phyloP scores from a whole-genome alignment of 2,329 filamentous ascomycete species.

The Westerdykella aurantiaca region DNA sequence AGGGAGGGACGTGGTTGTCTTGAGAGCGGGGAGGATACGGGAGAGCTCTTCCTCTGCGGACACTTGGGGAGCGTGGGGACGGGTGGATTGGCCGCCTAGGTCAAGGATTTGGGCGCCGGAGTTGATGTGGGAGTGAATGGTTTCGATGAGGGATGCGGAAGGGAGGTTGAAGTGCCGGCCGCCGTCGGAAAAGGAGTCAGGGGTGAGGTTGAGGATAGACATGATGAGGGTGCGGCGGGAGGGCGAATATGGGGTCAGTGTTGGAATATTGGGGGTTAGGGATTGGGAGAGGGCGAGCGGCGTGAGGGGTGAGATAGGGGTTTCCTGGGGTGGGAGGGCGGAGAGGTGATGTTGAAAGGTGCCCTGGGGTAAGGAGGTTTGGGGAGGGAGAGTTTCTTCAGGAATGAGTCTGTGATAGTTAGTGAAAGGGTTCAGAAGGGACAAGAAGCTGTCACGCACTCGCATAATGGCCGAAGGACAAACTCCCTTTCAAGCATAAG shows the following conservation, averaged over 20 bases:
- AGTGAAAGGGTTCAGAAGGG: slow-evolving; percentile 3
- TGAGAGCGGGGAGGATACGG: slow-evolving; percentile 74
- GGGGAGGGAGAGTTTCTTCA: slow-evolving; percentile 34
- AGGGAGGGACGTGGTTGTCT: slow-evolving; percentile 62
- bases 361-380: slow-evolving; percentile 43
- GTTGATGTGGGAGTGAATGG: slow-evolving; percentile 57
- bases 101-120: slow-evolving; percentile 80
- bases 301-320: slow-evolving; percentile 36
- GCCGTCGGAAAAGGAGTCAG: slow-evolving; percentile 95
- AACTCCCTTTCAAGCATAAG: slow-evolving; percentile 89
- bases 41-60: slow-evolving; percentile 66
- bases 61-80: slow-evolving; percentile 67
- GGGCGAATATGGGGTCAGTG: slow-evolving; percentile 21
- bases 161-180: slow-evolving; percentile 50
- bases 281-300: slow-evolving; percentile 20
- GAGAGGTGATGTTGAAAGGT: slow-evolving; percentile 29
- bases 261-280: slow-evolving; percentile 22
- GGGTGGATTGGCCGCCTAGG: slow-evolving; percentile 87
- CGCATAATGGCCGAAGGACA: slow-evolving; percentile 77
- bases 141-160: slow-evolving; percentile 48
- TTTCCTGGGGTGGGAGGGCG: slow-evolving; percentile 30
- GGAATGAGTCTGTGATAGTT: slow-evolving; percentile 23
- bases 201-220: slow-evolving; percentile 91
- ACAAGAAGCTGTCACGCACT: slow-evolving; percentile 48
- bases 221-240: slow-evolving; percentile 64